Percentiles rank a stretch among this genome's conserved stretches.
Conservation (phyloP, 805 yeast species). For the Lachancea mirantina region DNA sequence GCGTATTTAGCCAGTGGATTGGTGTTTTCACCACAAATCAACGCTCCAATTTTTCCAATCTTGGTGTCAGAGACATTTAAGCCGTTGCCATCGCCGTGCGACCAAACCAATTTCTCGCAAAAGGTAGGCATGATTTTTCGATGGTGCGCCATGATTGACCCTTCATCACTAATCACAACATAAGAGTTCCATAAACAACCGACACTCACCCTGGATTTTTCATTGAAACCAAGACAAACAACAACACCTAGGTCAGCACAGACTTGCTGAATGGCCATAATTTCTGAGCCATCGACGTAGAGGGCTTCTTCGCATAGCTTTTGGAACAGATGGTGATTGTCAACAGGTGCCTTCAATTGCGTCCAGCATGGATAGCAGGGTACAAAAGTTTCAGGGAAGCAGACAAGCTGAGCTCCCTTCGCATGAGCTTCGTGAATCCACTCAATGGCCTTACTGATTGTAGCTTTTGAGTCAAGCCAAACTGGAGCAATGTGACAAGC, state of each 20-base stretch:
- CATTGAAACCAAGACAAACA: neutral
- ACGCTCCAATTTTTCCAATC: constrained; percentile 38
- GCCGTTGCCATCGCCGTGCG: constrained; percentile 42
- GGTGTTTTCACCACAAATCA: constrained; percentile 43
- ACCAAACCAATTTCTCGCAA: constrained; percentile 40
- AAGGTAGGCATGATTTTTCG: constrained; percentile 41
- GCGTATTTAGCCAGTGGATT: constrained; percentile 37
- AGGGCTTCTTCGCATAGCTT: neutral
- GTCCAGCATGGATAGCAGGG: neutral
- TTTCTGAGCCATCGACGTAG: neutral
- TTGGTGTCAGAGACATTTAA: constrained; percentile 33
- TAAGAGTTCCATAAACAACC: neutral
- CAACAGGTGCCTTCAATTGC: neutral
- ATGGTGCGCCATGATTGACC: constrained; percentile 18
- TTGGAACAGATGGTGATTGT: neutral
- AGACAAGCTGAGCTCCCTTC: neutral
- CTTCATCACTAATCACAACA: neutral
- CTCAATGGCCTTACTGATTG: neutral
- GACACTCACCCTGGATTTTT: neutral
- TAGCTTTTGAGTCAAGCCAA: neutral
- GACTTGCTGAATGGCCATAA: neutral
- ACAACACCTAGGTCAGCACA: neutral
- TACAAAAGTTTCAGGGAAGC: neutral
- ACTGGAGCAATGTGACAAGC: neutral
- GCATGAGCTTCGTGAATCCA: neutral